Base-by-base conservation (phyloP, 352 stramenopile genomes). In the Globisporangium cylindrosporum region DNA sequence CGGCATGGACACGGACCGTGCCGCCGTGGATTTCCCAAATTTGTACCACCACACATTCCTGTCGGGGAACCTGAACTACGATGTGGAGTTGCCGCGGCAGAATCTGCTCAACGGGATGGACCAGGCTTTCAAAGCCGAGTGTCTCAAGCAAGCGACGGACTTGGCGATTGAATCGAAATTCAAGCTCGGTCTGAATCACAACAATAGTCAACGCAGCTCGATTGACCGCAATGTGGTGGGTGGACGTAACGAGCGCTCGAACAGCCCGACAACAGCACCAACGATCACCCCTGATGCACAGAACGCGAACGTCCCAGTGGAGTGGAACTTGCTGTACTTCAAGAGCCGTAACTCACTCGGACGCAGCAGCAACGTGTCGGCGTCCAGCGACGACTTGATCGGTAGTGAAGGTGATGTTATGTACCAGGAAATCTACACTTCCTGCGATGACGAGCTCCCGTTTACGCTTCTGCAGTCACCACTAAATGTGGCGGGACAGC, bases 31-130 rank as follows among this genome's bases (percentile, higher is more conserved):
- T 64, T 93, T 95, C 51, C 88, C 86, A 24, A 90, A 94, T 71
- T 64, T 94, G 9, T 95, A 92, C 22, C 86, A 95, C 53, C 88
- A 95, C 72, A 95, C 86, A 15, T 88, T 95, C 54, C 58, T 95
- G 15, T 84, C 82, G 0, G 86, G 88, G 12, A 95, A 95, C 61
- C 67, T 95, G 20, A 93, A 93, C 58, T 95, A 92, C 69, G 81
- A 89, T 51, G 65, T 95, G 1, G 78, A 87, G 48, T 77, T 91
- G 73, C 72, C 77, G 10, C 73, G 66, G 0, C 66, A 72, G 4
- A 70, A 56, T 1, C 66, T 94, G 22, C 41, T 71, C 3, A 66
- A 70, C 18, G 68, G 76, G 8, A 79, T 95, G 25, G 82, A 93
- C 15, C 84, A 92, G 68, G 88, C 88, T 12, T 90, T 90, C 54